Base-by-base conservation (phyloP, 2,329 filamentous ascomycete genomes). In the Fusarium anthophilum region DNA sequence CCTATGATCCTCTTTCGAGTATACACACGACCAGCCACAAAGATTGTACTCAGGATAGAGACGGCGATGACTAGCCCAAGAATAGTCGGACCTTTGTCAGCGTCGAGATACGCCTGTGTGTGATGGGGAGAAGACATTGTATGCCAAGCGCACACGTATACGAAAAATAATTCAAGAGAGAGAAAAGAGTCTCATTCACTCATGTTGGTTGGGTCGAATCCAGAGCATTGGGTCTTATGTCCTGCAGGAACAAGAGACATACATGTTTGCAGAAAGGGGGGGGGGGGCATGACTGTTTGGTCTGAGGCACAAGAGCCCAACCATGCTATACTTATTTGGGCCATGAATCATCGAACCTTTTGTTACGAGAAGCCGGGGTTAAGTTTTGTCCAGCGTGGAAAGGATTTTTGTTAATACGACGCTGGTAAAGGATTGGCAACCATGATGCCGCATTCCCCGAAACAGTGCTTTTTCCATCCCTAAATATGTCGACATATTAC, bases 1-100 rank as follows among this genome's bases (percentile, higher is more conserved):
- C 70, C 70, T 38, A 74, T 51, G 28, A 75, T 75, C 24, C 59
- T 56, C 35, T 66, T 74, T 24, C 72, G 48, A 13, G 70, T 73
- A 6, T 66, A 75, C 22, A 75, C 32, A 2, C 72, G 54, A 15
- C 50, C 68, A 43, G 41, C 37, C 24, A 74, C 71, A 38, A 74
- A 72, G 1, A 74, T 26, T 0, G 68, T 72, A 26, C 70, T 73
- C 8, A 75, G 61, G 1, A 69, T 48, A 28, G 63, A 70, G 17
- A 74, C 64, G 2, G 64, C 50, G 8, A 73, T 47, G 18, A 64
- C 61, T 26, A 72, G 38, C 0, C 58, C 70, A 12, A 74, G 43
- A 50, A 72, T 74, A 15, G 50, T 50, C 20, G 72, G 70, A 1
- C 72, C 72, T 30, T 75, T 75, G 32, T 75, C 38, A 22, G 65